Conservation (phyloP, 441 rosid genomes). For the Erodium trifolium region DNA sequence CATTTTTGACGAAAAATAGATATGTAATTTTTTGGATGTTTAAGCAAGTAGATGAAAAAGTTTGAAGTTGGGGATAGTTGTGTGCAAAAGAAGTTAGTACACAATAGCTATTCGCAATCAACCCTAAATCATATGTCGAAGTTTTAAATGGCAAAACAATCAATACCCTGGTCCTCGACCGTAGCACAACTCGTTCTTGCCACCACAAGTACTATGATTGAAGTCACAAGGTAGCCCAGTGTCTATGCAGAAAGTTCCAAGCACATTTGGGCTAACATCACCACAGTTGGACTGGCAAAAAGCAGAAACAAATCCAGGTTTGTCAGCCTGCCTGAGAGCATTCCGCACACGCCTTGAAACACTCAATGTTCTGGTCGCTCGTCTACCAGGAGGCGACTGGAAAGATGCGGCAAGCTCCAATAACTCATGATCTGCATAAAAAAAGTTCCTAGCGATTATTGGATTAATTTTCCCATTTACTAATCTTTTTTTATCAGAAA, state of each 20-base stretch:
- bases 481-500: no score
- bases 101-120: no score
- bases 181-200: slow-evolving; percentile 81
- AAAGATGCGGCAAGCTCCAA: slow-evolving; percentile 82
- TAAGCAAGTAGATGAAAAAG: no score
- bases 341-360: slow-evolving; percentile 71
- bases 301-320: slow-evolving; percentile 80
- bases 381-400: slow-evolving; percentile 61
- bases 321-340: slow-evolving; percentile 64
- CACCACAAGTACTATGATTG: slow-evolving; percentile 92
- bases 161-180: slow-evolving; percentile 96
- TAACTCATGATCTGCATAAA: slow-evolving; percentile 54
- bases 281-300: slow-evolving; percentile 96
- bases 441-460: slow-evolving; percentile 18
- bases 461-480: background rate
- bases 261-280: slow-evolving; percentile 93
- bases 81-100: no score
- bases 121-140: no score
- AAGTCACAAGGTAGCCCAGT: slow-evolving; percentile 91
- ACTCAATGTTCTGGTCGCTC: slow-evolving; percentile 53
- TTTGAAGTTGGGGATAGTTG: no score
- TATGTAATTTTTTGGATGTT: no score
- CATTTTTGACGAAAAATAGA: no score
- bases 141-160: slow-evolving; percentile 10
- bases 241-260: slow-evolving; percentile 83